Evolutionary conservation across 345 rosid species (phyloP).

Genomic region (Citrus hindsii): DNA sequence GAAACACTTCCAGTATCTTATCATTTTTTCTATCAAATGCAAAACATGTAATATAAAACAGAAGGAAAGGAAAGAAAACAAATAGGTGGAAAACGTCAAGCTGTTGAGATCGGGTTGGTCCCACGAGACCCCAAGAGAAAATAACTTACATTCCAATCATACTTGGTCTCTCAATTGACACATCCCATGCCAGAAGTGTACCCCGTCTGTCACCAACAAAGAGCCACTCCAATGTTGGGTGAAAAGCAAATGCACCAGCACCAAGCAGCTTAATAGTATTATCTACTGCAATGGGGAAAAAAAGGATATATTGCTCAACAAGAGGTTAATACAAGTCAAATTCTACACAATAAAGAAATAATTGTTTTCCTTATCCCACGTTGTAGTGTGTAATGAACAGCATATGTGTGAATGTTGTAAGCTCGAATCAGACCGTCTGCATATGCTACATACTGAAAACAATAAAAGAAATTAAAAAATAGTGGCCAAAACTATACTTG

Average conservation of each 20-base stretch:
- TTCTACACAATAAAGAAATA: background rate
- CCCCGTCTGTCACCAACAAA: slow-evolving; percentile 99
- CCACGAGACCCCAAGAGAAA: background rate
- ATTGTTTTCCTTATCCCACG: slow-evolving; percentile 46
- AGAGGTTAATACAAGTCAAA: slow-evolving; percentile 9
- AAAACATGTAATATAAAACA: background rate
- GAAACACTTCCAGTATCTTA: background rate
- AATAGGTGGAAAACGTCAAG: background rate
- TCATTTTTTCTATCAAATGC: background rate
- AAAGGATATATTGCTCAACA: background rate
- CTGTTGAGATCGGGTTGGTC: background rate
- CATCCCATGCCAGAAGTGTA: slow-evolving; percentile 97
- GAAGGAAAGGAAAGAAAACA: background rate
- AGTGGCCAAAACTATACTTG: background rate
- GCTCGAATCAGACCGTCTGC: slow-evolving; percentile 98
- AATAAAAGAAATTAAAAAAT: slow-evolving; percentile 13
- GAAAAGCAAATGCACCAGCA: slow-evolving; percentile 94
- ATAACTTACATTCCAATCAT: slow-evolving; percentile 92
- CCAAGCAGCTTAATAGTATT: slow-evolving; percentile 92
- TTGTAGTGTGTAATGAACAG: slow-evolving; percentile 85
- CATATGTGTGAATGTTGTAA: slow-evolving; percentile 90
- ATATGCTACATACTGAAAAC: slow-evolving; percentile 89
- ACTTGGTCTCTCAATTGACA: slow-evolving; percentile 92
- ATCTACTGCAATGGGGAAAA: slow-evolving; percentile 58
- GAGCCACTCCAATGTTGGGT: slow-evolving; percentile 91